Percentiles rank a stretch among this genome's conserved stretches.
Evolutionary conservation across 257 asterid genomes (phyloP).

Genomic region (Ligustrum vulgare): DNA sequence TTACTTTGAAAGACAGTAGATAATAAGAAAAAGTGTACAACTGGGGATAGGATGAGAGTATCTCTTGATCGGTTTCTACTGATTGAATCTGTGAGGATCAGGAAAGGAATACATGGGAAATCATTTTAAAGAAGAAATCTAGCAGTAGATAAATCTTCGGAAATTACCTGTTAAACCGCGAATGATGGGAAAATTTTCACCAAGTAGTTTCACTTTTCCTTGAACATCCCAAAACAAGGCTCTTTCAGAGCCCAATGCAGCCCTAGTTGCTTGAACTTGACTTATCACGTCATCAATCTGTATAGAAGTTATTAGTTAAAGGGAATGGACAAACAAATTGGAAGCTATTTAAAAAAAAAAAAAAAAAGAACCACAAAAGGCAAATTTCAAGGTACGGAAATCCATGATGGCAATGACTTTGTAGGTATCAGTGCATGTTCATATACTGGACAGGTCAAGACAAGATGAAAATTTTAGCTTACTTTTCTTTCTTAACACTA

Average conservation of each 20-base stretch:
- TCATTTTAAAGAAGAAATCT: not conserved
- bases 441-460: not conserved
- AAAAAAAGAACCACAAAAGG: not conserved
- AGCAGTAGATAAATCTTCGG: slow-evolving; percentile 9
- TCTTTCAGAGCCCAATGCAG: slow-evolving; percentile 83
- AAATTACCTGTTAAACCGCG: slow-evolving; percentile 85
- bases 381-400: not conserved
- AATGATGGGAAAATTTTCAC: slow-evolving; percentile 85
- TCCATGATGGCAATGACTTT: not conserved
- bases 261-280: slow-evolving; percentile 97
- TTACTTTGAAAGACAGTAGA: slow-evolving; percentile 60
- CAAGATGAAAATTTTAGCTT: not conserved
- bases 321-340: slow-evolving; percentile 11
- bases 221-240: slow-evolving; percentile 87
- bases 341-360: not conserved
- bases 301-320: slow-evolving; percentile 14
- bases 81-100: slow-evolving; percentile 43
- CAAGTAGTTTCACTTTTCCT: slow-evolving; percentile 85
- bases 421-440: not conserved
- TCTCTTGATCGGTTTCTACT: slow-evolving; percentile 56
- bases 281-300: slow-evolving; percentile 92
- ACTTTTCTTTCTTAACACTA: not conserved
- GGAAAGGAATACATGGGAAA: not conserved
- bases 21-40: slow-evolving; percentile 56
- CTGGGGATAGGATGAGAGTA: slow-evolving; percentile 53